Conservation (phyloP, 1,284 basidiomycete species). For the Cryptococcus sp. region DNA sequence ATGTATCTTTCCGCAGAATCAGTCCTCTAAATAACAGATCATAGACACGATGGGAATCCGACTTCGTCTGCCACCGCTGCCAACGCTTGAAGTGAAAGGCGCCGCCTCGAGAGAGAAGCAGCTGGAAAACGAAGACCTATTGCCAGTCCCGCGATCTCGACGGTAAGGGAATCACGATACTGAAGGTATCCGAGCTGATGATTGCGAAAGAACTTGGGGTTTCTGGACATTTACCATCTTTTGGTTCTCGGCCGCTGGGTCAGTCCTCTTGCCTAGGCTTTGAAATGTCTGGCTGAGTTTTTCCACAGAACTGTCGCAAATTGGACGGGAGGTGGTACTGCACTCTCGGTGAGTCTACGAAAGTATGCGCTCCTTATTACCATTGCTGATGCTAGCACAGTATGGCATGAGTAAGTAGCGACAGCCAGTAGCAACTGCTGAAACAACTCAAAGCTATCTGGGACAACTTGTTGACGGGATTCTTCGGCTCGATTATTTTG, state of each 20-base stretch:
- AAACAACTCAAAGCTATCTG: slow-evolving; percentile 18
- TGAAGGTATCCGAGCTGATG: not conserved
- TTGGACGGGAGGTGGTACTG: slow-evolving; percentile 23
- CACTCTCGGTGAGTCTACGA: slow-evolving; percentile 16
- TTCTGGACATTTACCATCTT: slow-evolving; percentile 24
- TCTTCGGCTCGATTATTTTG: slow-evolving; percentile 27
- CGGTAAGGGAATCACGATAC: slow-evolving; percentile 10
- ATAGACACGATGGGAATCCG: no score
- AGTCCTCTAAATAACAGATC: no score
- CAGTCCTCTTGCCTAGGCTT: no score
- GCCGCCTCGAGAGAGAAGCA: slow-evolving; percentile 11
- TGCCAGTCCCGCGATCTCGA: slow-evolving; percentile 21
- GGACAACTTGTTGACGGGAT: slow-evolving; percentile 28
- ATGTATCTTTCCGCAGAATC: no score
- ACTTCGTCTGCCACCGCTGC: not conserved
- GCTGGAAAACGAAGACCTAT: slow-evolving; percentile 37
- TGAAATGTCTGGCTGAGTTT: no score
- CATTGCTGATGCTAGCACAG: no score
- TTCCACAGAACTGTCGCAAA: slow-evolving; percentile 22
- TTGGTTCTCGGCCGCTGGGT: slow-evolving; percentile 28
- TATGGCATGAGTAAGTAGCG: no score
- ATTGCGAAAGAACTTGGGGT: slow-evolving; percentile 26
- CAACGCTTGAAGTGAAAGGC: slow-evolving; percentile 23
- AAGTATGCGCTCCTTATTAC: not conserved
- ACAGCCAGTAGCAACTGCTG: no score